Base-by-base conservation (phyloP, 768 basidiomycete genomes). In the Phanerochaete sordida region DNA sequence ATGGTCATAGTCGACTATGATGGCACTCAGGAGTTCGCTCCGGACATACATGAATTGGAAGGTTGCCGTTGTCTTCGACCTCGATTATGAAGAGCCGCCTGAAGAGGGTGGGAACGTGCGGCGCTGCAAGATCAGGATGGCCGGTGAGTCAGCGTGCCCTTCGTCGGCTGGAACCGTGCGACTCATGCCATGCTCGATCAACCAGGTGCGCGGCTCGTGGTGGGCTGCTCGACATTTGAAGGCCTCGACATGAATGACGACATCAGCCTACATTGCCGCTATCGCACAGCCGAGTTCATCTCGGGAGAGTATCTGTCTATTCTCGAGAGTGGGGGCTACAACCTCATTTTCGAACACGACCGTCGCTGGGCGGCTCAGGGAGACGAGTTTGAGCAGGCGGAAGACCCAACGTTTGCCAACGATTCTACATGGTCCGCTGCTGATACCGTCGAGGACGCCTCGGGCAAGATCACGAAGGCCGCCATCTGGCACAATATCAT, bases 31-130 rank as follows among this genome's bases (percentile, higher is more conserved):
- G n/a, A n/a, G n/a, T 2, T 28, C 60, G 1, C 28, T 46, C 19
- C 16, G 48, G 27, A 21, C n/a, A 1, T 68, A 48, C 58, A 26
- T 24, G 23, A 55, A 65, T 44, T 71, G 70, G 71, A 62, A 59
- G 47, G 59, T 72, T 45, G 66, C 69, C 3, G 39, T 70, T 23
- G 45, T 71, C 26, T 61, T 66, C 28, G 60, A 68, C 26, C 52
- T 70, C 31, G 43, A 58, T 21, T 47, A 60, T 26, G 57, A 53
- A n/a, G 48, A 56, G 28, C 39, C 39, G 4, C 11, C 7, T 4
- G 62, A 62, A 27, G 57, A 57, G 4, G 65, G 66, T 11, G 62
- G 64, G 24, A 33, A 46, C n/a, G 58, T 68, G 4, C 62, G 46
- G 13, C 53, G 60, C 23, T 60, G 63, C 50, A 58, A 43, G 39